These are phyloP conservation scores for Schizosaccharomyces osmophilus DNA, from an alignment of 805 yeast genomes.

Conservation along the genomic window DNA sequence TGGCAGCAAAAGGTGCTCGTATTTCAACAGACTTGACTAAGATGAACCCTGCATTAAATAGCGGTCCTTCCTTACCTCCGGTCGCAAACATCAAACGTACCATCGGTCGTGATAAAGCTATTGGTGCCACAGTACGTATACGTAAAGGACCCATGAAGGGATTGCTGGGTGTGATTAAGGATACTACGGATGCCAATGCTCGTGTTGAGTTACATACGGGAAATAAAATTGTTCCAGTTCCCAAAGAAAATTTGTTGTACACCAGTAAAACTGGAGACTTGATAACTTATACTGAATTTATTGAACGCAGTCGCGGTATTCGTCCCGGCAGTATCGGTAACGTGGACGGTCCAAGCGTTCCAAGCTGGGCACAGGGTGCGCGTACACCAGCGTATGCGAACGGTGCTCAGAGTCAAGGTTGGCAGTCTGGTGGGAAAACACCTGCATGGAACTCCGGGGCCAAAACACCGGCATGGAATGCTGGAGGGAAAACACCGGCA, in stretches of 20 bases:
- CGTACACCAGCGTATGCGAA: conserved; percentile 17
- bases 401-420: conserved; percentile 16
- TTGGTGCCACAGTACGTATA: conserved; percentile 67
- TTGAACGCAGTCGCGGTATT: conserved; percentile 12
- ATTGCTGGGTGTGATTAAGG: conserved; percentile 74
- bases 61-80: conserved; percentile 27
- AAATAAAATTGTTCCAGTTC: conserved; percentile 64
- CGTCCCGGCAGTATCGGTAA: conserved; percentile 11
- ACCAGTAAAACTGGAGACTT: conserved; percentile 31
- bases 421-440: conserved; percentile 16
- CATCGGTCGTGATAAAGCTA: conserved; percentile 57
- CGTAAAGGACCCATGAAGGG: conserved; percentile 89
- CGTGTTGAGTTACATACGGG: conserved; percentile 86
- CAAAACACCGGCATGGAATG: conserved; percentile 23
- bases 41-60: conserved; percentile 56
- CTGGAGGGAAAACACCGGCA: conserved; percentile 11
- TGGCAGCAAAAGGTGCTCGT: conserved; percentile 60
- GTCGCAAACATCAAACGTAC: conserved; percentile 23
- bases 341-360: conserved; percentile 8
- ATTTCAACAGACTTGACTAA: conserved; percentile 30
- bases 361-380: conserved; percentile 13
- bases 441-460: conserved; percentile 20
- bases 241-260: conserved; percentile 55
- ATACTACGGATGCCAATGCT: conserved; percentile 76
- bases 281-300: conserved; percentile 56